Conservation (phyloP, 192 early-diverging fungal genomes). For the Globomyces pollinis-pini region DNA sequence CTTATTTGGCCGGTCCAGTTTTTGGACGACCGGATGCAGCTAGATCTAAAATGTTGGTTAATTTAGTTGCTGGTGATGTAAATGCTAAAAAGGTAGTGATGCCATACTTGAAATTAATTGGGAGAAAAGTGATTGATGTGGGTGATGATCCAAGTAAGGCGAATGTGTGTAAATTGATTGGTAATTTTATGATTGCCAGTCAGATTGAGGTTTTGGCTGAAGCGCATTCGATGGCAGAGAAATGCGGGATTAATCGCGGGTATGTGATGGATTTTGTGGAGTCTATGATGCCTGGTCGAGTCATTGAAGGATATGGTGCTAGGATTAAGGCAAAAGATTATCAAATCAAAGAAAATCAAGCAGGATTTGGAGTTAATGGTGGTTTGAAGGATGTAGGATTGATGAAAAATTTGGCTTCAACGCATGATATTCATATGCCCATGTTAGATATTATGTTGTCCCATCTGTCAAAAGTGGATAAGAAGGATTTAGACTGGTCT, state of each 20-base stretch:
- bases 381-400: conserved; percentile 35
- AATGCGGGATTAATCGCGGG: conserved; percentile 17
- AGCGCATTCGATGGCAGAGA: conserved; percentile 26
- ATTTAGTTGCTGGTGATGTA: conserved; percentile 11
- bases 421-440: not conserved
- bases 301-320: conserved; percentile 15
- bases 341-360: conserved; percentile 19
- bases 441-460: not conserved
- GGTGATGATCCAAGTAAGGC: conserved; percentile 9
- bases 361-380: conserved; percentile 25
- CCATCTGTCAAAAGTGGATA: not conserved
- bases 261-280: conserved; percentile 21
- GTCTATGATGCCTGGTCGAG: conserved; percentile 18
- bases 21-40: conserved; percentile 36
- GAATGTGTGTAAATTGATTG: conserved; percentile 9
- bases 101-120: conserved; percentile 18
- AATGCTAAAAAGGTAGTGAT: not conserved
- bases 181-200: conserved; percentile 22
- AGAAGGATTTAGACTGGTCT: not conserved
- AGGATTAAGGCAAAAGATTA: conserved; percentile 22
- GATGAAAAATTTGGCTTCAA: not conserved
- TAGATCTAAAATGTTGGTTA: conserved; percentile 6
- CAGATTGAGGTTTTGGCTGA: conserved; percentile 25
- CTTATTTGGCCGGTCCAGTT: conserved; percentile 13
- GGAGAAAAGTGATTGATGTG: conserved; percentile 6